Evolutionary conservation across 2,329 filamentous ascomycete species (phyloP).

Genomic region (Pleurostoma richardsiae): DNA sequence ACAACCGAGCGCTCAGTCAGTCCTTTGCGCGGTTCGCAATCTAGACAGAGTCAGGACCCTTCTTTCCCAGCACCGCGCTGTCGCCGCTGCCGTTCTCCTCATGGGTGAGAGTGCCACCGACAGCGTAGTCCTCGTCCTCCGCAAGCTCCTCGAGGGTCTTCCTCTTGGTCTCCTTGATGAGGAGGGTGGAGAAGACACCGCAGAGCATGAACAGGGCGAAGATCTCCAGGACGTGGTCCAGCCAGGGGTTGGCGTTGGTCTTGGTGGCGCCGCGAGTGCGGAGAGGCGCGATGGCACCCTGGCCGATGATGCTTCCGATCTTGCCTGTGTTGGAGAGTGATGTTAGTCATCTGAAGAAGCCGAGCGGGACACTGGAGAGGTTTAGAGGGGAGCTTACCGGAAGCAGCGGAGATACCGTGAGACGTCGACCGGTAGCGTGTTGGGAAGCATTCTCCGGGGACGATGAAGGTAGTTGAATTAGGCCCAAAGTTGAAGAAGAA

Average conservation of each 20-base stretch:
- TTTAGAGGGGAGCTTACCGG: neutral
- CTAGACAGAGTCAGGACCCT: neutral
- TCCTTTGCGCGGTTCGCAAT: too few relatives aligned
- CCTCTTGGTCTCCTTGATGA: constrained; percentile 71
- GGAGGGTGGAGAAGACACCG: constrained; percentile 61
- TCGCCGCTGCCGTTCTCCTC: neutral
- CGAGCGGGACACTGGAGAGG: constrained; percentile 10
- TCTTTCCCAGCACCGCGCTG: neutral
- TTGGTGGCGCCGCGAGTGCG: constrained; percentile 39
- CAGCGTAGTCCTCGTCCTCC: constrained; percentile 15
- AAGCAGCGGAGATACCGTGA: constrained; percentile 51
- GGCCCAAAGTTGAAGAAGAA: constrained; percentile 58
- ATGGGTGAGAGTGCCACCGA: neutral
- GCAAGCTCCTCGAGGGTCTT: constrained; percentile 65
- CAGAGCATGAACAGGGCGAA: constrained; percentile 72
- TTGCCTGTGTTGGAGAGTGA: constrained; percentile 20
- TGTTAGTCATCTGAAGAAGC: constrained; percentile 17
- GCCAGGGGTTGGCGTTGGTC: constrained; percentile 51
- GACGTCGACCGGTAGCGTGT: constrained; percentile 52
- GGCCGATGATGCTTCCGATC: constrained; percentile 51
- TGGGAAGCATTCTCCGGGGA: constrained; percentile 52
- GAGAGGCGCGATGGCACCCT: constrained; percentile 52
- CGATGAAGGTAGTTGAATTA: constrained; percentile 53
- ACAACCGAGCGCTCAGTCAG: too few relatives aligned
- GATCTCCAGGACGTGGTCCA: constrained; percentile 74